Conservation (phyloP, 1,284 basidiomycete species). For the Sanghuangporus baumii region DNA sequence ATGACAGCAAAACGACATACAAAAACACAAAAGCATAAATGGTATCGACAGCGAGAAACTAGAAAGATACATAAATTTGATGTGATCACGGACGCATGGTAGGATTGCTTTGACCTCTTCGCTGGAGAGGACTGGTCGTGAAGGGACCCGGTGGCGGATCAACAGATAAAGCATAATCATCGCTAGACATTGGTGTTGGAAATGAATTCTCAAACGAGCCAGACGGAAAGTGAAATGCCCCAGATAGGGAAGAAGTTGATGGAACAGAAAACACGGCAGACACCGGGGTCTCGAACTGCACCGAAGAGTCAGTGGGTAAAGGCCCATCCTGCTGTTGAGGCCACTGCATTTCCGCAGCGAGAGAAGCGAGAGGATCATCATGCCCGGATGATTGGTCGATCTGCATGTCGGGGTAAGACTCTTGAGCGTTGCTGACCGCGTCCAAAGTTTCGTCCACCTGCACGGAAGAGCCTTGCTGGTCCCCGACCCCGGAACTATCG, state of each 20-base stretch:
- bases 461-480: background rate
- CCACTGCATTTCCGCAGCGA: slow-evolving; percentile 7
- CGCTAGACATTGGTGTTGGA: background rate
- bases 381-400: background rate
- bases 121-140: slow-evolving; percentile 4
- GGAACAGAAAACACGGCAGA: background rate
- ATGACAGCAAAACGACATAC: background rate
- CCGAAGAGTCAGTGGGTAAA: background rate
- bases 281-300: background rate
- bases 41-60: background rate
- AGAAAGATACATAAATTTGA: background rate
- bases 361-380: slow-evolving; percentile 10
- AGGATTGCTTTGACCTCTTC: background rate
- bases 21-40: background rate
- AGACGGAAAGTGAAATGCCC: background rate
- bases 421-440: background rate
- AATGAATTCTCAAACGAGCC: background rate
- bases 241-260: background rate
- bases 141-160: background rate
- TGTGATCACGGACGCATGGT: background rate
- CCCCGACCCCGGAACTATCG: background rate
- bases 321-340: background rate
- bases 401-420: background rate
- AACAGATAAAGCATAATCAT: background rate
- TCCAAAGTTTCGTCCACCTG: background rate